A percentile compares a stretch with the other conserved stretches of the same genome.
Conservation (phyloP, 2,329 filamentous ascomycete genomes). For the Achaetomium macrosporum region DNA sequence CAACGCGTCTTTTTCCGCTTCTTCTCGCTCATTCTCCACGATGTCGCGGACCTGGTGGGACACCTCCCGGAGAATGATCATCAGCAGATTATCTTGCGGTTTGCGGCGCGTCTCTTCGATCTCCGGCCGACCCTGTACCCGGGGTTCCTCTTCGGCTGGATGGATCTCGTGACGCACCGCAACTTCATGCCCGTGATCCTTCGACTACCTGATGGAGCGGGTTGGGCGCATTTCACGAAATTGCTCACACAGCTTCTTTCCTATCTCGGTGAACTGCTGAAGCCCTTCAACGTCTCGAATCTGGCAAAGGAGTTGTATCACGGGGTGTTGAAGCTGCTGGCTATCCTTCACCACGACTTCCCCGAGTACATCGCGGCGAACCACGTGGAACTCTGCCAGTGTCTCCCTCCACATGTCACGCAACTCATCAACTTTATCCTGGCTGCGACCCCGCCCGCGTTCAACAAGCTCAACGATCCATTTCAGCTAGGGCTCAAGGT, state of each 20-base stretch:
- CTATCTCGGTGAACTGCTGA: slow-evolving; percentile 74
- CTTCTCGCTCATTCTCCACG: slow-evolving; percentile 75
- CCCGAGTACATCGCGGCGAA: slow-evolving; percentile 88
- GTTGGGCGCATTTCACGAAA: slow-evolving; percentile 71
- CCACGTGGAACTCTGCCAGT: slow-evolving; percentile 73
- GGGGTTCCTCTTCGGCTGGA: slow-evolving; percentile 80
- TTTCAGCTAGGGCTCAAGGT: slow-evolving; percentile 68
- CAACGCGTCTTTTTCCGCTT: slow-evolving; percentile 88
- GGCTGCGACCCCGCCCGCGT: slow-evolving; percentile 64
- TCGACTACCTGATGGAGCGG: slow-evolving; percentile 57
- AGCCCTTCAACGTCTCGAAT: slow-evolving; percentile 61
- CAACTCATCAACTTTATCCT: slow-evolving; percentile 87
- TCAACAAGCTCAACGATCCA: slow-evolving; percentile 66
- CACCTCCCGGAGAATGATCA: slow-evolving; percentile 56
- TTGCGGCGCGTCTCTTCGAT: slow-evolving; percentile 65
- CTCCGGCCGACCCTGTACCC: slow-evolving; percentile 74
- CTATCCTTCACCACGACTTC: slow-evolving; percentile 89
- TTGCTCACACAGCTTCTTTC: slow-evolving; percentile 66
- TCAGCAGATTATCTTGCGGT: slow-evolving; percentile 62
- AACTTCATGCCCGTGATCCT: slow-evolving; percentile 77
- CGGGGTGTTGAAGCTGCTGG: slow-evolving; percentile 72
- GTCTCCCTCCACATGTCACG: slow-evolving; percentile 74
- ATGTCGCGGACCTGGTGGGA: slow-evolving; percentile 56
- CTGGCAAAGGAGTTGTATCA: slow-evolving; percentile 80
- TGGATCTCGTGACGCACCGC: slow-evolving; percentile 75